Conservation (phyloP, 805 yeast genomes). For the Starmera dryadoides region DNA sequence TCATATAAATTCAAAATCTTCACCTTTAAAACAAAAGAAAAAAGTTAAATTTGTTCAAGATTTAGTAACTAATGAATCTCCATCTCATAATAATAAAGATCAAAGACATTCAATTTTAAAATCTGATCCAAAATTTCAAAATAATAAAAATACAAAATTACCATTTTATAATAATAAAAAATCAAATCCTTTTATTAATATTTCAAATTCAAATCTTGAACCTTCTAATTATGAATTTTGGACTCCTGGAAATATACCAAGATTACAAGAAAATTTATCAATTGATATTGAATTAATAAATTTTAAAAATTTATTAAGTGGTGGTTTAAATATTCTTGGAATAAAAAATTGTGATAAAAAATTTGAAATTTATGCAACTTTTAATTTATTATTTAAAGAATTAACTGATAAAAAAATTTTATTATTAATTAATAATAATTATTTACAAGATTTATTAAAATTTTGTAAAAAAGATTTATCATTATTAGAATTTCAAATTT, state of each 20-base stretch:
- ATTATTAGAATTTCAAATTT: constrained; percentile 4
- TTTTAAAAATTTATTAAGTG: constrained; percentile 12
- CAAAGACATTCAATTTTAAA: not conserved
- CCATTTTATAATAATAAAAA: no score
- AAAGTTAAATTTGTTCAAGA: not conserved
- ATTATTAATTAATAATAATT: not conserved
- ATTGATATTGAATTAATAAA: constrained; percentile 5
- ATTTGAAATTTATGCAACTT: constrained; percentile 20
- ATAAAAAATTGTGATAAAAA: constrained; percentile 7
- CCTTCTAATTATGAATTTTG: constrained; percentile 13
- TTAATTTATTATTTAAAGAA: constrained; percentile 15
- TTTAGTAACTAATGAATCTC: not conserved
- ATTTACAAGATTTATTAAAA: constrained; percentile 5
- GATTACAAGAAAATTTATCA: constrained; percentile 1
- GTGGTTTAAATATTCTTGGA: constrained; percentile 14
- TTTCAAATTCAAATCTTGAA: not conserved
- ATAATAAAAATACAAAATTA: no score
- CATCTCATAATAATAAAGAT: not conserved
- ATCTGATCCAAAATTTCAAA: no score
- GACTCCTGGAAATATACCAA: constrained; percentile 19
- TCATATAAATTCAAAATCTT: not conserved
- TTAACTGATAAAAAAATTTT: constrained; percentile 8
- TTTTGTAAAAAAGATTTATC: constrained; percentile 7
- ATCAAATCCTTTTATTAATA: no score
- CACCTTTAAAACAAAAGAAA: not conserved